phyloP scores from a whole-genome alignment of 495 filamentous ascomycete genomes.

The Alectoria sarmentosa region DNA sequence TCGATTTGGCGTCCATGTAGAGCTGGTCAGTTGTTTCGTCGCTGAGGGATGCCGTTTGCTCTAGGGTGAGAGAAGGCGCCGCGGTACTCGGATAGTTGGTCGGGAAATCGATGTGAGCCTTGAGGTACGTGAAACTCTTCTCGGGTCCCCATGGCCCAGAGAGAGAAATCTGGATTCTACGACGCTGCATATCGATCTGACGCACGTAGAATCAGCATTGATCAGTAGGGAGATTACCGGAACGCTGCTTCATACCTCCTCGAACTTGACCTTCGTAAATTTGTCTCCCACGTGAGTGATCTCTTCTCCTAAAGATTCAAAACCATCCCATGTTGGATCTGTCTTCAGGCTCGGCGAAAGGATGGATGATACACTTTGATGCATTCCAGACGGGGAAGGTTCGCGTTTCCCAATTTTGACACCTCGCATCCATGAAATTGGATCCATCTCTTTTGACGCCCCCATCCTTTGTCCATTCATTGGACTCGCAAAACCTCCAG shows the following conservation, averaged over 20 bases:
- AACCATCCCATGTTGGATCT: slow-evolving; percentile 58
- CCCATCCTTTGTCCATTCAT: slow-evolving; percentile 54
- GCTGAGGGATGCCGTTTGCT: slow-evolving; percentile 72
- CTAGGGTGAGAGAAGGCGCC: slow-evolving; percentile 59
- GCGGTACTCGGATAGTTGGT: slow-evolving; percentile 62
- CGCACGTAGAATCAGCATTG: slow-evolving; percentile 1
- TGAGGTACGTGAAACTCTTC: slow-evolving; percentile 64
- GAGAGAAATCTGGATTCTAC: slow-evolving; percentile 66
- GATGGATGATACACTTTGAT: slow-evolving; percentile 23
- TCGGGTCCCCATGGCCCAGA: slow-evolving; percentile 80
- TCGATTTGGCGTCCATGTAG: slow-evolving; percentile 58
- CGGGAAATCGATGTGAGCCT: slow-evolving; percentile 75
- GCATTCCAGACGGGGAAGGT: slow-evolving; percentile 28
- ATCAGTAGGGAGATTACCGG: neutral
- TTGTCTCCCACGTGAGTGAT: slow-evolving; percentile 76
- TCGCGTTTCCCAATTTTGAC: slow-evolving; percentile 70
- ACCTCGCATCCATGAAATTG: slow-evolving; percentile 90
- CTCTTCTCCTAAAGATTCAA: slow-evolving; percentile 79
- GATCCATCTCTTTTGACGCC: slow-evolving; percentile 54
- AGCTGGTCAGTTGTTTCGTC: slow-evolving; percentile 59
- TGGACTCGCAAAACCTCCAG: slow-evolving; percentile 42
- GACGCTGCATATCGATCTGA: slow-evolving; percentile 55
- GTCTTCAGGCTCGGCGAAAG: slow-evolving; percentile 20
- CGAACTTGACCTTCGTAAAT: slow-evolving; percentile 78
- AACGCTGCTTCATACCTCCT: slow-evolving; percentile 48